phyloP scores from a whole-genome alignment of 176 grass and related monocot genomes.

The Lolium multiflorum region DNA sequence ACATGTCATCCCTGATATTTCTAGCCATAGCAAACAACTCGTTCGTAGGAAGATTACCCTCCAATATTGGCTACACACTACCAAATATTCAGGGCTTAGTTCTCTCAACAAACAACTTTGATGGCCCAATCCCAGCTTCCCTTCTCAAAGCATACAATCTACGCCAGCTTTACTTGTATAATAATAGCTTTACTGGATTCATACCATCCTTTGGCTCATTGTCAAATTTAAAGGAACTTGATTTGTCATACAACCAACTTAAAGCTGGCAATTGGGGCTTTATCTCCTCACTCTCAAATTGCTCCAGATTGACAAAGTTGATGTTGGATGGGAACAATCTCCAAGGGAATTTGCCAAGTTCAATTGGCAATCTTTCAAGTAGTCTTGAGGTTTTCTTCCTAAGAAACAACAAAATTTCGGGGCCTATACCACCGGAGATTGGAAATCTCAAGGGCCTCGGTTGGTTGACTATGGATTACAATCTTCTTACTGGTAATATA shows the following conservation, averaged over 20 bases:
- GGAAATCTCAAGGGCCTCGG: slow-evolving; percentile 43
- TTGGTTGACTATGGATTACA: slow-evolving; percentile 40
- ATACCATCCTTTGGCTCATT: slow-evolving; percentile 44
- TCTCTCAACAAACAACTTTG: slow-evolving; percentile 39
- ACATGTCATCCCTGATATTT: slow-evolving; percentile 34
- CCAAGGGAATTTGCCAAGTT: slow-evolving; percentile 46
- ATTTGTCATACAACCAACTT: slow-evolving; percentile 49
- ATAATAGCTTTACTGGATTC: slow-evolving; percentile 36
- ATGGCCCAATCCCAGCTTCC: slow-evolving; percentile 51
- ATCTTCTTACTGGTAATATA: slow-evolving; percentile 53
- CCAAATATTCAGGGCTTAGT: slow-evolving; percentile 32
- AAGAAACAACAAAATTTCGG: slow-evolving; percentile 41
- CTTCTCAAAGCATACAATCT: slow-evolving; percentile 36
- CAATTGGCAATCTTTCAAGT: slow-evolving; percentile 44
- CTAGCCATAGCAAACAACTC: slow-evolving; percentile 41
- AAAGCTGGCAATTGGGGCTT: slow-evolving; percentile 52
- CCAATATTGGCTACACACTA: neutral
- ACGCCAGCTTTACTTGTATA: neutral
- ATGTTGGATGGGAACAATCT: slow-evolving; percentile 39
- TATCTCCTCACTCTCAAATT: slow-evolving; percentile 46
- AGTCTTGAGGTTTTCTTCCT: slow-evolving; percentile 35
- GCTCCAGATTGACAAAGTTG: slow-evolving; percentile 18
- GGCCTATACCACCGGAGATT: slow-evolving; percentile 48
- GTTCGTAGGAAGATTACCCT: neutral
- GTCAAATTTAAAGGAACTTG: slow-evolving; percentile 30